Conservation (phyloP, 345 rosid genomes). For the Noccaea caerulescens region DNA sequence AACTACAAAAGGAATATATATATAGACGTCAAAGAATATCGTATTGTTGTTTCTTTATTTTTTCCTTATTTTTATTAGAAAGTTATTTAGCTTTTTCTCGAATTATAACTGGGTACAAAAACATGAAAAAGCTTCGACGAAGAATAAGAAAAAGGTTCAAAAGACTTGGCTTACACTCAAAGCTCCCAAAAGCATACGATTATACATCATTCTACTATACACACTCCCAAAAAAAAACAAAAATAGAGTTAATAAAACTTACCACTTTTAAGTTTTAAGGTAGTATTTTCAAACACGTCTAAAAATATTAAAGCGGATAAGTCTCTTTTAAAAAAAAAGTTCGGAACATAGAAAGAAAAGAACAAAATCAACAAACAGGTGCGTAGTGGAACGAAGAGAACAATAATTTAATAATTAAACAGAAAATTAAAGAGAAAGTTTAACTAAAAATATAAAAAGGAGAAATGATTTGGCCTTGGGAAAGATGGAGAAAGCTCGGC, state of each 20-base stretch:
- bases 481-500: constrained; percentile 43
- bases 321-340: background rate
- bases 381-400: constrained; percentile 29
- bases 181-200: constrained; percentile 29
- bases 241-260: constrained; percentile 19
- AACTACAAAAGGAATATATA: constrained; percentile 11
- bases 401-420: background rate
- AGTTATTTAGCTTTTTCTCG: constrained; percentile 39
- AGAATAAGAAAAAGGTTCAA: constrained; percentile 34
- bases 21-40: background rate
- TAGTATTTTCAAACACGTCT: constrained; percentile 12
- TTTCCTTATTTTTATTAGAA: constrained; percentile 21
- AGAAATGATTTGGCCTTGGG: constrained; percentile 43
- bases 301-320: background rate
- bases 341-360: constrained; percentile 1
- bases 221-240: constrained; percentile 25
- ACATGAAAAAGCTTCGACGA: constrained; percentile 40
- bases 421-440: background rate
- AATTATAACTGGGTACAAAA: constrained; percentile 29
- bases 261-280: constrained; percentile 28
- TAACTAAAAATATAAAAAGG: background rate
- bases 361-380: constrained; percentile 10
- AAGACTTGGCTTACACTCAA: constrained; percentile 38
- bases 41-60: background rate
- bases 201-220: constrained; percentile 32